Conservation (phyloP, 2,329 filamentous ascomycete genomes). For the Talaromyces atroroseus region DNA sequence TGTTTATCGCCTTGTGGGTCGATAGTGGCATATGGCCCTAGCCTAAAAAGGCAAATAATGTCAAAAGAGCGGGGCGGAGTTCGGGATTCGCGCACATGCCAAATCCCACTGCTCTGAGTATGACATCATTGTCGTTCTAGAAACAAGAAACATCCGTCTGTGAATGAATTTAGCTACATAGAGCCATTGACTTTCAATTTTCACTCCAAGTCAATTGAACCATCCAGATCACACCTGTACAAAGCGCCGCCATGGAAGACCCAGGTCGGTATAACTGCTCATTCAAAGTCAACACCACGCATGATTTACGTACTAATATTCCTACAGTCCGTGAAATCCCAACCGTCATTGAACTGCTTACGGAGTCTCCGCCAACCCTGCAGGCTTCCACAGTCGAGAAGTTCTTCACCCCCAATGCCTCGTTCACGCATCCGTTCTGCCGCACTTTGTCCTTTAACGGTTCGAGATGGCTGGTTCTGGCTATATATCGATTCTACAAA, state of each 20-base stretch:
- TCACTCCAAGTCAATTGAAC: background rate
- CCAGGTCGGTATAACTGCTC: background rate
- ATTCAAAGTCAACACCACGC: background rate
- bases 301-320: background rate
- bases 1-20: too few species aligned
- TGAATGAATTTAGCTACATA: background rate
- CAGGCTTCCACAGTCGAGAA: slow-evolving; percentile 61
- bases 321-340: slow-evolving; percentile 53
- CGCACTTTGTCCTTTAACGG: slow-evolving; percentile 56
- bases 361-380: slow-evolving; percentile 59
- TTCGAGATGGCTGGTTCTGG: slow-evolving; percentile 61
- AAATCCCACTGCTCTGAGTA: background rate
- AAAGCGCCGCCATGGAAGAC: background rate
- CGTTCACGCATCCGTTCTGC: slow-evolving; percentile 75
- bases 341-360: slow-evolving; percentile 62
- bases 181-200: background rate
- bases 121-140: background rate
- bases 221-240: background rate
- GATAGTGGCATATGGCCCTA: too few species aligned
- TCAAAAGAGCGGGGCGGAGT: too few species aligned
- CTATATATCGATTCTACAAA: slow-evolving; percentile 79
- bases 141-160: background rate
- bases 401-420: slow-evolving; percentile 69
- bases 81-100: too few species aligned
- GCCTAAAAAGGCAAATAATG: too few species aligned